A percentile compares a stretch with the other conserved stretches of the same genome.
Conservation (phyloP, 306 rosid species). For the Comarum palustre region DNA sequence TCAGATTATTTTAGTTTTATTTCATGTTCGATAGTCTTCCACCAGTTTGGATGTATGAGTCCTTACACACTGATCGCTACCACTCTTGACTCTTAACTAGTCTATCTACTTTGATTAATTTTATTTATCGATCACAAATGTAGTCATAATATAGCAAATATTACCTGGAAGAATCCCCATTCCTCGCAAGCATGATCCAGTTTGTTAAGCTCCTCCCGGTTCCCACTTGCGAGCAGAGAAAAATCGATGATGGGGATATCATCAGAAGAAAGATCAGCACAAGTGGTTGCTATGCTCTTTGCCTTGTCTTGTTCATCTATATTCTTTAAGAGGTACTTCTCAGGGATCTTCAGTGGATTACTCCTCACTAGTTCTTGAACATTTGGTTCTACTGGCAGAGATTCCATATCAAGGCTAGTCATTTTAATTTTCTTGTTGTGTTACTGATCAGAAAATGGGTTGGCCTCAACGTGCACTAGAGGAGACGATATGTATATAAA, state of each 20-base stretch:
- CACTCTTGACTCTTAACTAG: too few species aligned
- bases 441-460: background rate
- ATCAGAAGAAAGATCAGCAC: conserved; percentile 31
- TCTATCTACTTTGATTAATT: too few species aligned
- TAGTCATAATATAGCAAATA: background rate
- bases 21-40: too few species aligned
- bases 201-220: conserved; percentile 29
- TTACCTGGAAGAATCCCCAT: conserved; percentile 49
- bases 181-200: conserved; percentile 40
- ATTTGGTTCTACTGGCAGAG: conserved; percentile 22
- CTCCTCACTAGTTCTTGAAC: conserved; percentile 45
- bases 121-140: too few species aligned
- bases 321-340: conserved; percentile 20
- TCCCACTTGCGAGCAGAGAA: conserved; percentile 30
- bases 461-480: background rate
- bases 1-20: background rate
- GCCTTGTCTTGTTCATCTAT: conserved; percentile 26
- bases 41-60: too few species aligned
- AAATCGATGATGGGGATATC: conserved; percentile 35
- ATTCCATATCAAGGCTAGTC: background rate
- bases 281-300: background rate
- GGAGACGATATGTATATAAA: background rate
- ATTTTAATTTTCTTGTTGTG: background rate
- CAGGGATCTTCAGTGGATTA: conserved; percentile 26
- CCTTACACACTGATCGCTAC: background rate